Base-by-base conservation (phyloP, 208 protist species). In the Strigomonas culicis region DNA sequence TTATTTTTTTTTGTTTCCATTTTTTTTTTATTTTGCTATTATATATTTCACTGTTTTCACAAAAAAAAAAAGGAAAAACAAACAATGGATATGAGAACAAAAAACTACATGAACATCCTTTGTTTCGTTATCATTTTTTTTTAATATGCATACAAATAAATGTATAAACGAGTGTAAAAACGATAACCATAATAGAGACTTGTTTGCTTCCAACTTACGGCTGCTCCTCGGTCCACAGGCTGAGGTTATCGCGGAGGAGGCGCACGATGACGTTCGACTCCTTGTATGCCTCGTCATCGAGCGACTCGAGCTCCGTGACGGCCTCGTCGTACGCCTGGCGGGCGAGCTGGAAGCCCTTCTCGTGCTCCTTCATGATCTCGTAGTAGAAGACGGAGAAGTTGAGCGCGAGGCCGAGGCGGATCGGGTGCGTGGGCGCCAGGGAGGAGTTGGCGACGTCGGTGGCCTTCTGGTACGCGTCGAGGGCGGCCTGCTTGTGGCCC, bases 301-400 rank as follows among this genome's bases (percentile, higher is more conserved):
- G 91, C 22, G 85, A 97, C 71, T 99, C 98, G 17, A 99, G 75
- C 72, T 99, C 98, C 55, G 94, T 95, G 30, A 98, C 94, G 57
- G 96, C 97, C 71, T 98, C 97, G 56, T 98, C 93, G 74, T 98
- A 98, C 15, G 95, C 94, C 75, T 86, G 74, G 56, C 96, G 95
- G 8, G 97, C 97, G 44, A 98, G 86, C 67, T 93, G 81, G 82
- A 94, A 93, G 61, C 85, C 84, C 75, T 93, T 86, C 59, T 99
- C 96, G 72, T 98, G 95, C 53, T 92, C 80, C 72, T 99, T 98
- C 69, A 99, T 84, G 74, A 99, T 99, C 84, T 99, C 98, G 81
- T 99, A 99, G 84, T 99, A 99, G 82, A 99, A 99, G 44, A 99
- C 98, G 30, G 98, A 99, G 79, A 99, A 99, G 93, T 99, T 99